Evolutionary conservation across 257 asterid species (phyloP), one percentile per base, ranked within the genome.

Genomic region (Cordia subcordata): DNA sequence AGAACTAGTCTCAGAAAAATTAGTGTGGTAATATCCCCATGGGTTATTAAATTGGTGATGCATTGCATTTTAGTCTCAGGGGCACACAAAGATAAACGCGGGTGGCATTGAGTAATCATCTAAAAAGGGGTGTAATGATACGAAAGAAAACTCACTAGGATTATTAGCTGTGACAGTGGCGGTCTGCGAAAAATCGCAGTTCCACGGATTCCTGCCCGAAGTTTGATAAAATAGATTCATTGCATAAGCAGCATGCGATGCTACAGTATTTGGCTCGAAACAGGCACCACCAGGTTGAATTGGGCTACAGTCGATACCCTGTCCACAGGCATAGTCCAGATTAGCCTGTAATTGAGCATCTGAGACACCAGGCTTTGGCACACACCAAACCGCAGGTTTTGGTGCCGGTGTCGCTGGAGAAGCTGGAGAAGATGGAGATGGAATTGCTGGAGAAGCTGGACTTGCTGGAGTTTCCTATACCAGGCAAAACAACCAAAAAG

Each of bases 171-270:
- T 70, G 73, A 89, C 51, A 12, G 78, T 15, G 45, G 94, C 86
- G 4, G 90, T 89, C 73, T 83, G 82, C 72, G 45, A 10, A 86
- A 88, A 89, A 73, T 83, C 82, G 68, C 97, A 84, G 73, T 72
- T 76, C 92, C 95, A 77, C 3, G 81, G 72, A 74, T 79, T 82
- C 91, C 85, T 82, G 83, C 90, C 84, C 77, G 86, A 70, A 64
- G 87, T 74, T 83, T 86, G 99, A 77, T 81, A 89, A 46, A 83
- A 75, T 46, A 82, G 79, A 81, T 86, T 88, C 89, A 82, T 82
- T 61, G 93, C 96, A 63, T 81, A 92, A 73, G 94, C 83, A 55
- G 97, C 92, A 49, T 84, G 96, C 0, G 86, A 79, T 51, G 45
- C 63, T 53, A 81, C 76, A 17, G 78, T 82, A 79, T 79, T 53